Percentiles rank a stretch among this genome's conserved stretches.
Conservation (phyloP, 2,329 filamentous ascomycete genomes). For the Xenoacremonium recifei region DNA sequence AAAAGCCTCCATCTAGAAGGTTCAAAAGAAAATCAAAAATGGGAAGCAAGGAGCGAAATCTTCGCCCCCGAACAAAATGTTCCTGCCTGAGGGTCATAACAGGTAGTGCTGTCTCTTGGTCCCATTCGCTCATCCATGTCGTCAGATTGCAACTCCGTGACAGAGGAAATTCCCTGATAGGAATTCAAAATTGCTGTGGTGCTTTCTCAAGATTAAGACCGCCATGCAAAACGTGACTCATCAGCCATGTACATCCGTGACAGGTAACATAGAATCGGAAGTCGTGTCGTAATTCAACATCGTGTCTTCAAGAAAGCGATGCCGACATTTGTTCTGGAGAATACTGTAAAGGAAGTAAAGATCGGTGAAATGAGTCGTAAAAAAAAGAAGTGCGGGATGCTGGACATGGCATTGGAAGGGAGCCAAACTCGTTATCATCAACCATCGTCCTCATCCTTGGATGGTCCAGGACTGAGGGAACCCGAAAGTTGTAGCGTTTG, state of each 20-base stretch:
- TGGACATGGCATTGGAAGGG: too few relatives aligned
- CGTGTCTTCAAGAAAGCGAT: slow-evolving; percentile 27
- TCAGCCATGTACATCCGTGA: slow-evolving; percentile 43
- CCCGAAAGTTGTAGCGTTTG: too few relatives aligned
- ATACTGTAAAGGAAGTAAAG: too few relatives aligned
- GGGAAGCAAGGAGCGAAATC: slow-evolving; percentile 22
- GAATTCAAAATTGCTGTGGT: slow-evolving; percentile 22
- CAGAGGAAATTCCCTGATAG: slow-evolving; percentile 22
- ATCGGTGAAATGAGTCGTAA: too few relatives aligned
- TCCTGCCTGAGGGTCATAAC: slow-evolving; percentile 38
- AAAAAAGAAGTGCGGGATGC: too few relatives aligned
- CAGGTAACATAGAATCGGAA: slow-evolving; percentile 33
- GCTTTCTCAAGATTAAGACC: slow-evolving; percentile 31
- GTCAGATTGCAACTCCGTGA: slow-evolving; percentile 24
- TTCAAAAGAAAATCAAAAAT: slow-evolving; percentile 19
- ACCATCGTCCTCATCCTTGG: too few relatives aligned
- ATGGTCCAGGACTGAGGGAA: too few relatives aligned
- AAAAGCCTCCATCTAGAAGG: slow-evolving; percentile 19
- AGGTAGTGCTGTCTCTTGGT: slow-evolving; percentile 33
- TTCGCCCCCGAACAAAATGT: slow-evolving; percentile 26
- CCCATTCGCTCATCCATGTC: slow-evolving; percentile 30
- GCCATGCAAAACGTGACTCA: slow-evolving; percentile 44
- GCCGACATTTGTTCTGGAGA: too few relatives aligned
- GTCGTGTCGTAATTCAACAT: slow-evolving; percentile 38
- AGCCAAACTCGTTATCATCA: too few relatives aligned